phyloP scores from a whole-genome alignment of 805 yeast species.

The Barnettozyma sucrosica region DNA sequence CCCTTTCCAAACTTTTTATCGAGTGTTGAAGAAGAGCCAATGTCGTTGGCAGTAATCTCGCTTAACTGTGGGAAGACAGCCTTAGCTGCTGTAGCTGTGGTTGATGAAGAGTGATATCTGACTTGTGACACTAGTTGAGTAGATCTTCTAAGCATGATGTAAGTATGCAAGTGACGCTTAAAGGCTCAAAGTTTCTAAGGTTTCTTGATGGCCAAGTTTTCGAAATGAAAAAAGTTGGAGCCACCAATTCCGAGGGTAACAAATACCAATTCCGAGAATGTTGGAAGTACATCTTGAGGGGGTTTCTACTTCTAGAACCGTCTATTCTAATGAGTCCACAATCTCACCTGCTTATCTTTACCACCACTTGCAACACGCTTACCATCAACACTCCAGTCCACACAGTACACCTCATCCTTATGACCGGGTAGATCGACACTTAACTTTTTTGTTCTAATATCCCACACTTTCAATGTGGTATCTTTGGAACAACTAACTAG shows the following conservation, averaged over 20 bases:
- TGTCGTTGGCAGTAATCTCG: conserved; percentile 27
- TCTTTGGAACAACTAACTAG: conserved; percentile 93
- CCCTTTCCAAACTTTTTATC: conserved; percentile 23
- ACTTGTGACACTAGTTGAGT: not conserved
- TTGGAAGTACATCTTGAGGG: not conserved
- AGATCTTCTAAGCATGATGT: conserved; percentile 7
- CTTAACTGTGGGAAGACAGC: conserved; percentile 25
- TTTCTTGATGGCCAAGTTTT: not conserved
- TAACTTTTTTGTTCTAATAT: conserved; percentile 76
- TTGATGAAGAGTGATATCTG: conserved; percentile 17
- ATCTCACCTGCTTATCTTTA: conserved; percentile 86
- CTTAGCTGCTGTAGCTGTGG: conserved; percentile 1
- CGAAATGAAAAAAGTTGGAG: not conserved
- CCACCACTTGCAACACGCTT: conserved; percentile 95
- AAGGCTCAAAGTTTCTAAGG: not conserved
- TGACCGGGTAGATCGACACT: conserved; percentile 94
- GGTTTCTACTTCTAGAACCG: not conserved
- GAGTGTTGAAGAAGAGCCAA: conserved; percentile 19
- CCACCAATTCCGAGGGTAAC: not conserved
- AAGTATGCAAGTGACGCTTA: not conserved
- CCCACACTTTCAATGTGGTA: conserved; percentile 96
- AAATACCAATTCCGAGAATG: not conserved
- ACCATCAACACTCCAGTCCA: conserved; percentile 98
- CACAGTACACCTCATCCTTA: conserved; percentile 91
- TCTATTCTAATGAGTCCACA: conserved; percentile 70